phyloP scores from a whole-genome alignment of 495 filamentous ascomycete genomes.

The Hapsidospora chrysogenum region DNA sequence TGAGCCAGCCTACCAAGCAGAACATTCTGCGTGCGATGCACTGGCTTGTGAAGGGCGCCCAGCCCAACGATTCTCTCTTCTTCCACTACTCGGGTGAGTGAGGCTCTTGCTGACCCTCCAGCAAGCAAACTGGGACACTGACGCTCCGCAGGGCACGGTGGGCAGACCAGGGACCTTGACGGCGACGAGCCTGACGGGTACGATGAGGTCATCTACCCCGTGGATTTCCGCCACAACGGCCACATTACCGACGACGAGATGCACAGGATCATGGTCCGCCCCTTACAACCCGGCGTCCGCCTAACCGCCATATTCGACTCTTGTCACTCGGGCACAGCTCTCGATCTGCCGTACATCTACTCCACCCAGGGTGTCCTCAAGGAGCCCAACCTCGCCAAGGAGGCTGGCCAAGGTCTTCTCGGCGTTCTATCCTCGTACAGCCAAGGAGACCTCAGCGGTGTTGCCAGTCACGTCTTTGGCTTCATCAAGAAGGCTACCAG shows the following conservation, averaged over 20 bases:
- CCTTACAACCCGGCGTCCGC: slow-evolving; percentile 68
- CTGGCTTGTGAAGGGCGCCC: slow-evolving; percentile 92
- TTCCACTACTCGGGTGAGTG: slow-evolving; percentile 90
- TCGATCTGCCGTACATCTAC: slow-evolving; percentile 96
- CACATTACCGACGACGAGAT: slow-evolving; percentile 98
- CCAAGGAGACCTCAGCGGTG: slow-evolving; percentile 73
- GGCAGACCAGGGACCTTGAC: slow-evolving; percentile 89
- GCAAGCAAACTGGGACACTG: not conserved
- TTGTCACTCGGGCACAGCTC: slow-evolving; percentile 92
- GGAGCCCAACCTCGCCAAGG: slow-evolving; percentile 94
- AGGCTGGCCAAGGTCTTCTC: slow-evolving; percentile 85
- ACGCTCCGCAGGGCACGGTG: slow-evolving; percentile 59
- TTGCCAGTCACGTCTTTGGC: slow-evolving; percentile 63
- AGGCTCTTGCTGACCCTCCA: not conserved
- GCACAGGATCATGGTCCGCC: slow-evolving; percentile 89
- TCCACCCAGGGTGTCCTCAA: slow-evolving; percentile 90
- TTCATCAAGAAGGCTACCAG: slow-evolving; percentile 87
- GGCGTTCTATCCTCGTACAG: slow-evolving; percentile 80
- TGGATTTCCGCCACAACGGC: slow-evolving; percentile 77
- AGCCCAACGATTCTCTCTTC: slow-evolving; percentile 89
- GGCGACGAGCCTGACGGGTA: slow-evolving; percentile 92
- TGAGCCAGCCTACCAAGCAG: slow-evolving; percentile 90
- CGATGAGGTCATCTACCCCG: slow-evolving; percentile 95
- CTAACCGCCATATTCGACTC: slow-evolving; percentile 98
- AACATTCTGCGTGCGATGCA: slow-evolving; percentile 97